A percentile compares a stretch with the other conserved stretches of the same genome.
phyloP scores from a whole-genome alignment of 2,329 filamentous ascomycete genomes.

The Tolypocladium endophyticum region DNA sequence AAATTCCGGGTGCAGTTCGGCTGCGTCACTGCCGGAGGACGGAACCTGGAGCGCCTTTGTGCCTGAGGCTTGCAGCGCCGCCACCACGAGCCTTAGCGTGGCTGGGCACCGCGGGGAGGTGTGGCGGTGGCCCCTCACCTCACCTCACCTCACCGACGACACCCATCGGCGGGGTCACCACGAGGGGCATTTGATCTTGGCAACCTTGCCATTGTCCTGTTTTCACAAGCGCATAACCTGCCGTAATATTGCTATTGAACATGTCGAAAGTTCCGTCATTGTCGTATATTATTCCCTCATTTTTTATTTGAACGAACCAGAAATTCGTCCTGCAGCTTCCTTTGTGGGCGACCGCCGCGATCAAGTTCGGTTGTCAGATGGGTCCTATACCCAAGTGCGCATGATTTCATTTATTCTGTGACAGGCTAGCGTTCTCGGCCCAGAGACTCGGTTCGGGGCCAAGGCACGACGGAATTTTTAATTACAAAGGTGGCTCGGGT shows the following conservation, averaged over 20 bases:
- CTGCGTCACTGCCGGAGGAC: slow-evolving; percentile 16
- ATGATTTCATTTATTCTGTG: neutral
- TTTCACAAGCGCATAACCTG: neutral
- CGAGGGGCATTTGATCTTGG: neutral
- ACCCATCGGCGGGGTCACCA: neutral
- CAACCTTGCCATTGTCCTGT: neutral
- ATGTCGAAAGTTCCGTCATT: neutral
- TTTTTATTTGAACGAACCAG: neutral
- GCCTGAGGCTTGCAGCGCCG: slow-evolving; percentile 9
- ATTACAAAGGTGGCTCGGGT: neutral
- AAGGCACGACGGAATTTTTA: neutral
- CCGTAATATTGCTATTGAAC: neutral
- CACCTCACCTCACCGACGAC: neutral
- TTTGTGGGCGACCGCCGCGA: neutral
- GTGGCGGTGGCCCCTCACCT: slow-evolving; percentile 1
- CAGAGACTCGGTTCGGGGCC: neutral
- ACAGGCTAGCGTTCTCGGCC: slow-evolving; percentile 1
- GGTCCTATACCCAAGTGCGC: neutral
- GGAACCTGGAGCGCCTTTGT: slow-evolving; percentile 5
- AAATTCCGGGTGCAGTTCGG: slow-evolving; percentile 24
- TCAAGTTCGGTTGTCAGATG: neutral
- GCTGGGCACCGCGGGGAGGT: slow-evolving; percentile 1
- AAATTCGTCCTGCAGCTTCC: neutral
- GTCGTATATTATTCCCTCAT: neutral
- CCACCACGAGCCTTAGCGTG: slow-evolving; percentile 1